Percentiles rank a stretch among this genome's conserved stretches.
Evolutionary conservation across 768 basidiomycete genomes (phyloP).

Genomic region (Exsudoporus frostii): DNA sequence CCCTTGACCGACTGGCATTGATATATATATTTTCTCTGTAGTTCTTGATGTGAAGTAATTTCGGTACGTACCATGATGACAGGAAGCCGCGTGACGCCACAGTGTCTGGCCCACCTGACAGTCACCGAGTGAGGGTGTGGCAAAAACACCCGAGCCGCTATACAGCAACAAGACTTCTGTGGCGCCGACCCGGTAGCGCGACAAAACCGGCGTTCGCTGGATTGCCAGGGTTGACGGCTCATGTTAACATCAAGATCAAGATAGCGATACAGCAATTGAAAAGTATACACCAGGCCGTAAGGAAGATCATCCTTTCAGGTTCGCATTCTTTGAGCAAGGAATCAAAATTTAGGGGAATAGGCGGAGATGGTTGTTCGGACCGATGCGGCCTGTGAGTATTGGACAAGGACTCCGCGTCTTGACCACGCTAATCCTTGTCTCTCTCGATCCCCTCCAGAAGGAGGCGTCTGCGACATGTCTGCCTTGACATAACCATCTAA

Average conservation of each 20-base stretch:
- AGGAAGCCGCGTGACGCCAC: background rate
- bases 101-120: background rate
- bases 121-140: background rate
- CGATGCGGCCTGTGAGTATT: background rate
- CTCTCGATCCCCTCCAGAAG: background rate
- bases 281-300: background rate
- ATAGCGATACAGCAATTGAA: background rate
- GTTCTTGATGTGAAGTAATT: background rate
- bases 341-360: background rate
- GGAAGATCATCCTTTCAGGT: background rate
- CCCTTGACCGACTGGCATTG: background rate
- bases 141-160: background rate
- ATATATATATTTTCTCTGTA: background rate
- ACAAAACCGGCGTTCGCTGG: background rate
- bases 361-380: background rate
- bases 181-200: background rate
- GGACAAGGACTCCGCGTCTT: background rate
- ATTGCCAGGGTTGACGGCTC: background rate
- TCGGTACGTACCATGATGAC: background rate
- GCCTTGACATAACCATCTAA: background rate
- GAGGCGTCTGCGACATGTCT: background rate
- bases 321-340: background rate
- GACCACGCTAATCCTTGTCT: background rate
- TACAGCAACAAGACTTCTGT: background rate
- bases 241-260: background rate